Evolutionary conservation across 768 basidiomycete genomes (phyloP), one percentile per base, ranked within the genome.

Genomic region (Lyophyllum decastes): DNA sequence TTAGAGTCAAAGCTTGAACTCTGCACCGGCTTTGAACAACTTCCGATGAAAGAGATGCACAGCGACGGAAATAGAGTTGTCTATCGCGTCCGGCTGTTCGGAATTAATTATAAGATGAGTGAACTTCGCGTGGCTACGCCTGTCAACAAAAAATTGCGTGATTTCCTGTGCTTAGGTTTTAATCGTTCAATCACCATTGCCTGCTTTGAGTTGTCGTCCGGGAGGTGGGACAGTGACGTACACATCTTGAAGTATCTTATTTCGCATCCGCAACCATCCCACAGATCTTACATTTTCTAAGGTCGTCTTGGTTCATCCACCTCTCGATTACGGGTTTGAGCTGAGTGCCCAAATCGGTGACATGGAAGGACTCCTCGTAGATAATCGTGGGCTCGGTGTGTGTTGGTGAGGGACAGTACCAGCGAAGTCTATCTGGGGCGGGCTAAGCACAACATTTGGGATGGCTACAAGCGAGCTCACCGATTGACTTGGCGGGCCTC

Each of bases 311-410:
- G 16, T 71, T 67, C 80, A 90, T 90, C 94, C 95, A 97, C 22
- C 81, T 76, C 65, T 94, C 79, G 57, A 98, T 97, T 48, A 94
- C 81, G 0, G 94, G 92, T 74, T 96, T 96, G 53, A 98, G 78
- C 74, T 98, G 95, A 12, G 90, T 90, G 43, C 95, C 96, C 27
- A 98, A 83, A 67, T 98, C 94, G 0, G 87, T 88, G 60, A 90
- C 89, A 68, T 95, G 92, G 69, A 98, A 94, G 0, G 81, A 75
- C 58, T 93, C 92, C 74, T 95, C 90, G 62, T 87, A 81, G 63
- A 95, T 90, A 60, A 92, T 77, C n/a, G 85, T 86, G 0, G 92
- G 90, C 41, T 74, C 73, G 22, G 70, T 58, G 71, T 95, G 93
- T 0, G 68, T 69, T 0, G 74, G 66, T 6, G 85, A 79, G 16